These are phyloP conservation scores for Takakia lepidozioides DNA, from an alignment of 225 moss, liverwort and hornwort genomes.

Conservation along the genomic window DNA sequence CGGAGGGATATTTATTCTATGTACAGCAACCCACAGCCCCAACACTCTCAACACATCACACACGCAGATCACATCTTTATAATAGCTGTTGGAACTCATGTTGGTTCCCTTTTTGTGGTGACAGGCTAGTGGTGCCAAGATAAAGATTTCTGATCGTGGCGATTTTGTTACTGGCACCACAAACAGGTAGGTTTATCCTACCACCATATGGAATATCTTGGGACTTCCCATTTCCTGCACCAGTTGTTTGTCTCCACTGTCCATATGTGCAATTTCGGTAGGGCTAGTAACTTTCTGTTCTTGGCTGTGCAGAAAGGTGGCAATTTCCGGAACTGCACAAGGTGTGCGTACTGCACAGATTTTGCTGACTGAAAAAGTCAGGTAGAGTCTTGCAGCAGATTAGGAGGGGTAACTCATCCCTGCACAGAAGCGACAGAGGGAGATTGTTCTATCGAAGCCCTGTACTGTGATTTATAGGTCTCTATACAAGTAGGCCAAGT, in stretches of 20 bases:
- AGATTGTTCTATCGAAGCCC: too few relatives aligned
- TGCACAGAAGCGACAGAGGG: too few relatives aligned
- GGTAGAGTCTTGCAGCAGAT: slow-evolving; percentile 34
- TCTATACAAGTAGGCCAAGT: too few relatives aligned
- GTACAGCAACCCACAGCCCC: too few relatives aligned
- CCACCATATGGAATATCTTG: neutral
- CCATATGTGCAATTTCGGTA: neutral
- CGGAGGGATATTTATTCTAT: too few relatives aligned
- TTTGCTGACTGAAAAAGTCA: slow-evolving; percentile 40
- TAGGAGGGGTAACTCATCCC: slow-evolving; percentile 13
- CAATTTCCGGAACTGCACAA: slow-evolving; percentile 43
- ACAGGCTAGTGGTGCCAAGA: slow-evolving; percentile 49
- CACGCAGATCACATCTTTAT: too few relatives aligned
- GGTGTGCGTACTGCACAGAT: slow-evolving; percentile 47
- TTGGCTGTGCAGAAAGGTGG: slow-evolving; percentile 32
- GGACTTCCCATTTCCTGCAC: neutral
- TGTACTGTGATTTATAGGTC: too few relatives aligned
- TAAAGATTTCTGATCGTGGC: slow-evolving; percentile 55
- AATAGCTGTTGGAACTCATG: neutral
- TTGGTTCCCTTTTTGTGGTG: neutral
- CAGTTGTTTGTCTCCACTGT: too few relatives aligned
- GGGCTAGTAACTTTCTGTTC: neutral
- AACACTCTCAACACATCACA: too few relatives aligned
- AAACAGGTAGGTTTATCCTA: slow-evolving; percentile 40
- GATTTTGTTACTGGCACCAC: slow-evolving; percentile 45